A percentile compares a stretch with the other conserved stretches of the same genome.
phyloP scores from a whole-genome alignment of 768 basidiomycete species.

The Coprinopsis strossmayeri region DNA sequence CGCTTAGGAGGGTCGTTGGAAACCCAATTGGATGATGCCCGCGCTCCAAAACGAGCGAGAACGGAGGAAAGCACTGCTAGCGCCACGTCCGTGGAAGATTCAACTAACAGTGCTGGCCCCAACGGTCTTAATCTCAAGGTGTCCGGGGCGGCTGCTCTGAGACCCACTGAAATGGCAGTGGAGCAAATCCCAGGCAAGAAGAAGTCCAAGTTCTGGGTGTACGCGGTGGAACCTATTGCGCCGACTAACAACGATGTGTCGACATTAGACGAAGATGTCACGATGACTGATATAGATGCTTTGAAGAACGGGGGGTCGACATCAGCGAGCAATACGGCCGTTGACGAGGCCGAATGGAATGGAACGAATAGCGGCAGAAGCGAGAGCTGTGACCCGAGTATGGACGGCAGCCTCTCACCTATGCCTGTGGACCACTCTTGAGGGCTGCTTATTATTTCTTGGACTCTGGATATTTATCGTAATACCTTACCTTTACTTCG shows the following conservation, averaged over 20 bases:
- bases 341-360: slow-evolving; percentile 8
- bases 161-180: slow-evolving; percentile 66
- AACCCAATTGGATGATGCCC: slow-evolving; percentile 40
- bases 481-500: too few species aligned
- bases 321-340: slow-evolving; percentile 1
- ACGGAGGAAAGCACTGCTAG: slow-evolving; percentile 70
- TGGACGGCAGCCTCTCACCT: slow-evolving; percentile 39
- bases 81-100: slow-evolving; percentile 41
- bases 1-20: slow-evolving; percentile 57
- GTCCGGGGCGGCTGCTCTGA: slow-evolving; percentile 59
- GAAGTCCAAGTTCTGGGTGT: slow-evolving; percentile 84
- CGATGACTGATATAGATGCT: neutral
- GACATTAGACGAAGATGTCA: neutral
- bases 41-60: slow-evolving; percentile 61
- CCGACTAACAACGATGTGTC: slow-evolving; percentile 4
- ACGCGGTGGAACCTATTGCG: slow-evolving; percentile 73
- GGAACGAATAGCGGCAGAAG: neutral
- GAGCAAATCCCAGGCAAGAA: slow-evolving; percentile 77
- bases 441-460: slow-evolving; percentile 24
- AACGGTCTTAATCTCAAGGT: slow-evolving; percentile 42
- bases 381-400: slow-evolving; percentile 24
- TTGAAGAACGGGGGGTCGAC: neutral
- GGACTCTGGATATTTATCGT: too few species aligned
- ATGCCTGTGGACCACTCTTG: slow-evolving; percentile 20
- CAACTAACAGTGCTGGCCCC: slow-evolving; percentile 19